Evolutionary conservation across 768 basidiomycete genomes (phyloP).

Genomic region (Naganishia friedmannii): DNA sequence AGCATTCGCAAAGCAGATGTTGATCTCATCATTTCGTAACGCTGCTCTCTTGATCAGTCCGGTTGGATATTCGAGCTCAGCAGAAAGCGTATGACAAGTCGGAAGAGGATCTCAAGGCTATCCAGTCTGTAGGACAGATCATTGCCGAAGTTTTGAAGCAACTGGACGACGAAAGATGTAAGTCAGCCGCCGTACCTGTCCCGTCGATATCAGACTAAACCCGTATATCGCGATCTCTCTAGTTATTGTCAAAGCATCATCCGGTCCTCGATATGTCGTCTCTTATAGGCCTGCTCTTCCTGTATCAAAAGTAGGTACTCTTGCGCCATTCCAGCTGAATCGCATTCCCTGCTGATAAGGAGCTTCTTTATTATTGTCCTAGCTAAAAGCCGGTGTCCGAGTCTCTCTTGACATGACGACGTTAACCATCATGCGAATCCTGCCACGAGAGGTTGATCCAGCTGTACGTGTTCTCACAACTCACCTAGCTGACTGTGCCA

Average conservation of each 20-base stretch:
- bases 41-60: slow-evolving; percentile 59
- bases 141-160: slow-evolving; percentile 99
- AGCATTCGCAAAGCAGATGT: not conserved
- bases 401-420: slow-evolving; percentile 99
- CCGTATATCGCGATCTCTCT: not conserved
- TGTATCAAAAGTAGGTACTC: slow-evolving; percentile 56
- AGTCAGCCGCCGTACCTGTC: slow-evolving; percentile 46
- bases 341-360: not conserved
- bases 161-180: slow-evolving; percentile 93
- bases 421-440: slow-evolving; percentile 94
- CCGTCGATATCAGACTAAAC: not conserved
- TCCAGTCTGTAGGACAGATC: slow-evolving; percentile 97
- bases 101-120: slow-evolving; percentile 97
- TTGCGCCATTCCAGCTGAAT: not conserved
- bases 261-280: slow-evolving; percentile 96
- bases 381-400: slow-evolving; percentile 89
- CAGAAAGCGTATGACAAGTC: slow-evolving; percentile 89
- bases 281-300: slow-evolving; percentile 91
- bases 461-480: slow-evolving; percentile 56
- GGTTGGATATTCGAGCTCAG: slow-evolving; percentile 83
- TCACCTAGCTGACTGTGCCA: not conserved
- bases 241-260: slow-evolving; percentile 98
- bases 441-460: slow-evolving; percentile 96
- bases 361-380: slow-evolving; percentile 46
- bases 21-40: not conserved